phyloP scores from a whole-genome alignment of 257 asterid genomes.

The Fraxinus excelsior region DNA sequence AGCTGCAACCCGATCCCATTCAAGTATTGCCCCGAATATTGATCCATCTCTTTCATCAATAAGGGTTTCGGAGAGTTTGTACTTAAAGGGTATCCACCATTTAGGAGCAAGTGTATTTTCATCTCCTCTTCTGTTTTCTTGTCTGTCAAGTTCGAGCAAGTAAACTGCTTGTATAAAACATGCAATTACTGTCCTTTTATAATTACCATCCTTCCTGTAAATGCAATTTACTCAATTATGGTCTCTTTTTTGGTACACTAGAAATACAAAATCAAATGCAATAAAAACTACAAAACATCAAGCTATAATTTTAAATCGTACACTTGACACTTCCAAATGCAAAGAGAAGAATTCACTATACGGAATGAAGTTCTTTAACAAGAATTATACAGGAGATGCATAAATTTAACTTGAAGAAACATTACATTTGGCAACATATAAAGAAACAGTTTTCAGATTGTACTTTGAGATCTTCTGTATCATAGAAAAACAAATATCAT shows the following conservation, averaged over 20 bases:
- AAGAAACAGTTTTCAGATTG: not conserved
- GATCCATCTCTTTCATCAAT: conserved; percentile 94
- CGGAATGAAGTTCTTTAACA: no score
- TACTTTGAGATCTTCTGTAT: not conserved
- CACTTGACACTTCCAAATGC: no score
- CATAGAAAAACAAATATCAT: not conserved
- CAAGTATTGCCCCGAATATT: conserved; percentile 87
- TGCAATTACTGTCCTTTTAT: conserved; percentile 85
- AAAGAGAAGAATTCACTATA: no score
- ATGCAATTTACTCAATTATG: conserved; percentile 13
- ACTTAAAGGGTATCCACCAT: conserved; percentile 97
- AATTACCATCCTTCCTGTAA: conserved; percentile 84
- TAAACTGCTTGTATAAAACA: conserved; percentile 97
- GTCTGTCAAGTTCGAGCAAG: conserved; percentile 93
- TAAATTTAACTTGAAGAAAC: not conserved
- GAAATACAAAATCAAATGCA: no score
- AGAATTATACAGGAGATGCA: not conserved
- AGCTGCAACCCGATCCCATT: conserved; percentile 96
- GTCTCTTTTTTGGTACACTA: no score
- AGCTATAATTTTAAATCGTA: no score
- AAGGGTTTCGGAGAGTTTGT: conserved; percentile 68
- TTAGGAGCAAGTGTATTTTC: conserved; percentile 89
- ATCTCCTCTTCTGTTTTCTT: conserved; percentile 59
- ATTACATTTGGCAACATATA: not conserved
- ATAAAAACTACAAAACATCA: no score